These are phyloP conservation scores for Anisodus tanguticus DNA, from an alignment of 257 asterid genomes.

Conservation along the genomic window DNA sequence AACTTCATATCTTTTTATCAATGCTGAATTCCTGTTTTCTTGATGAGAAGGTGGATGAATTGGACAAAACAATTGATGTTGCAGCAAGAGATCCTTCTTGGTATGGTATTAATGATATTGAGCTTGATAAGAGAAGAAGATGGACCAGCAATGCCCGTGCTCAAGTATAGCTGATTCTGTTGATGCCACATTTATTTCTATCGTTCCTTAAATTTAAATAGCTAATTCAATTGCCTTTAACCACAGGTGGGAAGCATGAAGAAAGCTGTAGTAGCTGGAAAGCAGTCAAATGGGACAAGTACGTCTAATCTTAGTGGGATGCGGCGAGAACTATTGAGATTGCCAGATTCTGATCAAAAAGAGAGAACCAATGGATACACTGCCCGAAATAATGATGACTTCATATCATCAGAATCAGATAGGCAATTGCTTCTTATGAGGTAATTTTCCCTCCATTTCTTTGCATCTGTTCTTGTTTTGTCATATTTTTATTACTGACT, in stretches of 20 bases:
- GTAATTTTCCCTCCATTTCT: slow-evolving; percentile 41
- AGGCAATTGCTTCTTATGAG: slow-evolving; percentile 86
- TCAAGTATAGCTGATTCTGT: slow-evolving; percentile 58
- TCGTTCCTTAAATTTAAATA: background rate
- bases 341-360: slow-evolving; percentile 67
- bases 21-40: slow-evolving; percentile 57
- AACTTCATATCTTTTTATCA: slow-evolving; percentile 27
- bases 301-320: slow-evolving; percentile 69
- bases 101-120: slow-evolving; percentile 75
- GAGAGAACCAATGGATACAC: slow-evolving; percentile 58
- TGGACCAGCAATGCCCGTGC: slow-evolving; percentile 91
- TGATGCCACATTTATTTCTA: background rate
- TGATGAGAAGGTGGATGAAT: slow-evolving; percentile 91
- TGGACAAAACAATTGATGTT: slow-evolving; percentile 88
- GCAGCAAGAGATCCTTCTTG: slow-evolving; percentile 83
- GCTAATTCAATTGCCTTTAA: background rate
- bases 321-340: slow-evolving; percentile 90
- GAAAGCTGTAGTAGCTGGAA: slow-evolving; percentile 62
- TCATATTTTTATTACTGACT: background rate
- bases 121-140: slow-evolving; percentile 86
- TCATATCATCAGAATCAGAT: slow-evolving; percentile 89
- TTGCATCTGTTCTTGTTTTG: slow-evolving; percentile 11
- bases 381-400: slow-evolving; percentile 69
- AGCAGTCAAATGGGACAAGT: slow-evolving; percentile 66
- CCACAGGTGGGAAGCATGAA: slow-evolving; percentile 78